Evolutionary conservation across 1,139 yeast species (phyloP), one percentile per base, ranked within the genome.

Genomic region (Candida sanyaensis): DNA sequence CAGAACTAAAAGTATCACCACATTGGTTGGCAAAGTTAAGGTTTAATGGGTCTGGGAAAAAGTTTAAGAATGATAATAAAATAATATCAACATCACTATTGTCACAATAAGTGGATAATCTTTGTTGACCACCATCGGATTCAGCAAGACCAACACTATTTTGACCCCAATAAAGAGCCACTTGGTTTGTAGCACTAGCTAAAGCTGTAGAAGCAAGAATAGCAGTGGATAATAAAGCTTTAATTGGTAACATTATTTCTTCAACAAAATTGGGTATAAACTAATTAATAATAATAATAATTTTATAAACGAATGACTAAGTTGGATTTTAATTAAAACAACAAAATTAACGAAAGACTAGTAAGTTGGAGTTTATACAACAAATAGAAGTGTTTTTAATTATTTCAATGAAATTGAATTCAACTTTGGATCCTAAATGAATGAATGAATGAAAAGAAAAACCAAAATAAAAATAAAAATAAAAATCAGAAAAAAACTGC

Each of bases 161-260:
- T 68, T 90, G 96, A 44, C 97, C 97, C 96, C 96, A 89, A 68
- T 88, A 88, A 26, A 87, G 74, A 30, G 84, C 96, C 45, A 88
- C 81, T 55, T 85, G 84, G 48, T 78, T 72, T 27, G 79, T 64
- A n/a, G 68, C 52, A 17, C 75, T 65, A 50, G 75, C 71, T 49
- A 78, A 75, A 23, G 76, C 73, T 17, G 47, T 33, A 6, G 49
- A 42, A 26, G 50, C 51, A 43, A 53, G 45, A 28, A 49, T 34
- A 31, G 52, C 50, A 26, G 53, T 26, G 11, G 53, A 30, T 33
- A 50, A 24, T 30, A 54, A 49, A 28, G 50, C 43, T 41, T 48
- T 45, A 37, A 51, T 34, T 32, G 56, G 42, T 23, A 48, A 51
- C 57, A 54, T 50, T 10, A 10, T 28, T 21, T 8, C 9, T 26